phyloP scores from a whole-genome alignment of 2,329 filamentous ascomycete species.

The Acarospora socialis region DNA sequence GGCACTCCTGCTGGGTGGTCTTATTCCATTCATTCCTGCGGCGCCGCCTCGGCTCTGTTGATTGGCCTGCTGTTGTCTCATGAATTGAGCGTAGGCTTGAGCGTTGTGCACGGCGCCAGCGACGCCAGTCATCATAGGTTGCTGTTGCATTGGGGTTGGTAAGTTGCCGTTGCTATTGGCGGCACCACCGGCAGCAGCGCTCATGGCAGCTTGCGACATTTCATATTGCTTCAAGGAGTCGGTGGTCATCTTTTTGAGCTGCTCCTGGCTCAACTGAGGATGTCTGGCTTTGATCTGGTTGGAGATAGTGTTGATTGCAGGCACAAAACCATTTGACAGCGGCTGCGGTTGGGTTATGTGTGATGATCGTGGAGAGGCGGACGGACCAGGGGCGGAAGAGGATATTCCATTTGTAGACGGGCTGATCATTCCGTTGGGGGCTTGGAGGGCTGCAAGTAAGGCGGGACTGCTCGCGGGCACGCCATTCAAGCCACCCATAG shows the following conservation, averaged over 20 bases:
- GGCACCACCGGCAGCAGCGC: constrained; percentile 32
- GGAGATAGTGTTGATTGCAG: constrained; percentile 39
- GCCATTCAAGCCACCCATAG: constrained; percentile 27
- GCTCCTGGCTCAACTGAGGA: constrained; percentile 38
- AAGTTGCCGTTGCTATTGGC: constrained; percentile 27
- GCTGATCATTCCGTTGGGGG: constrained; percentile 28
- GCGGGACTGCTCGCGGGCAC: constrained; percentile 26
- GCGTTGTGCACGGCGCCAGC: constrained; percentile 29
- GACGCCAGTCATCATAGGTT: constrained; percentile 16
- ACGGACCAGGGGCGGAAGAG: constrained; percentile 25
- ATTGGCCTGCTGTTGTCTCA: constrained; percentile 35
- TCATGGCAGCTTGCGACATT: constrained; percentile 36
- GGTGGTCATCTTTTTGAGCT: constrained; percentile 38
- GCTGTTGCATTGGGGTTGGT: constrained; percentile 26
- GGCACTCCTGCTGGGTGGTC: constrained; percentile 16
- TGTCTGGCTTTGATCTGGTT: constrained; percentile 38
- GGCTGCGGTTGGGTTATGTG: constrained; percentile 29
- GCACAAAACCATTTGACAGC: constrained; percentile 39
- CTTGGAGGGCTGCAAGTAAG: constrained; percentile 31
- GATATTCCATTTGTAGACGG: constrained; percentile 27
- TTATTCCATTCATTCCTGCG: constrained; percentile 7
- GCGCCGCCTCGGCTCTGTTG: constrained; percentile 27
- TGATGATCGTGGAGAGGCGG: constrained; percentile 32
- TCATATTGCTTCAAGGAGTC: constrained; percentile 34
- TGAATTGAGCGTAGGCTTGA: constrained; percentile 38